Evolutionary conservation across 257 asterid species (phyloP).

Genomic region (Rehmannia glutinosa): DNA sequence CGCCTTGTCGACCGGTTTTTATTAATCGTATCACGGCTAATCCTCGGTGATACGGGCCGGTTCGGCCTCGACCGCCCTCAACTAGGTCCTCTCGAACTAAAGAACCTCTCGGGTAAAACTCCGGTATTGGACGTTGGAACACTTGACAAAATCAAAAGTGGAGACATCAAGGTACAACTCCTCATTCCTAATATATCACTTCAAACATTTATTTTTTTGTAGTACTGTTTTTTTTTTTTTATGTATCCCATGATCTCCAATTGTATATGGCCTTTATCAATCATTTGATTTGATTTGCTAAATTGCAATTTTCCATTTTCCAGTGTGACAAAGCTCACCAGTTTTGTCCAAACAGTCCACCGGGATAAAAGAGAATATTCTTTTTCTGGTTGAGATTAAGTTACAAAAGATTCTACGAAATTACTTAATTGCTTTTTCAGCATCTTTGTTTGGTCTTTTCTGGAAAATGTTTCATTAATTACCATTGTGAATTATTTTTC

Average conservation of each 20-base stretch:
- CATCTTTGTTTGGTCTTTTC: constrained; percentile 17
- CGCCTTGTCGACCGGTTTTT: constrained; percentile 57
- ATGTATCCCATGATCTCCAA: constrained; percentile 23
- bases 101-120: constrained; percentile 56
- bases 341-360: constrained; percentile 31
- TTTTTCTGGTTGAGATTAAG: constrained; percentile 12
- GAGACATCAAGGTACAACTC: constrained; percentile 64
- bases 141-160: constrained; percentile 66
- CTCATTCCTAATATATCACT: not conserved
- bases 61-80: constrained; percentile 57
- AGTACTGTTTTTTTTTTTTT: constrained; percentile 15
- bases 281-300: constrained; percentile 22
- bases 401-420: not conserved
- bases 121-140: constrained; percentile 75
- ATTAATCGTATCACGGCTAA: constrained; percentile 39
- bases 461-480: not conserved
- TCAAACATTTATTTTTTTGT: not conserved
- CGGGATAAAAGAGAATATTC: constrained; percentile 11
- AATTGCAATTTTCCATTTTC: constrained; percentile 8
- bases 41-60: constrained; percentile 56
- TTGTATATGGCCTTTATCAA: constrained; percentile 12
- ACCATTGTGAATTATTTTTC: too few relatives aligned
- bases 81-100: constrained; percentile 61
- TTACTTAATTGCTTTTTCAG: not conserved
- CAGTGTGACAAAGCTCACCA: constrained; percentile 29